Evolutionary conservation across 2,329 filamentous ascomycete genomes (phyloP).

Genomic region (Fusarium sp.): DNA sequence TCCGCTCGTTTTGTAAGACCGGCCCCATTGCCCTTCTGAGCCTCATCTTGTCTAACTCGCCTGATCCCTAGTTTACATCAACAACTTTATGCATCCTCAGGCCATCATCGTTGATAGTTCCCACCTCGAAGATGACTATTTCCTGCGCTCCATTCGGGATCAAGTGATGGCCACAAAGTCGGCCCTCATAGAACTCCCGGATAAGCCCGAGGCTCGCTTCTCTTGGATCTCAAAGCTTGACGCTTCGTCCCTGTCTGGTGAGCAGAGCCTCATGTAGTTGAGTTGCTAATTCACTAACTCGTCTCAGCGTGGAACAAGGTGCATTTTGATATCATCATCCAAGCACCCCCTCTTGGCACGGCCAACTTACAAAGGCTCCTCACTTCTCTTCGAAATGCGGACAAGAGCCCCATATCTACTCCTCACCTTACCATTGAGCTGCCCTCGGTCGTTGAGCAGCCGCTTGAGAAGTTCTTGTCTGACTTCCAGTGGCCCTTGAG

Average conservation of each 20-base stretch:
- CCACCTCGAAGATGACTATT: constrained; percentile 74
- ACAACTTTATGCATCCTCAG: constrained; percentile 81
- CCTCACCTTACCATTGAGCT: constrained; percentile 89
- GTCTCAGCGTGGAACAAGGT: constrained; percentile 79
- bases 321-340: constrained; percentile 84
- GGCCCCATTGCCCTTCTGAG: constrained; percentile 5
- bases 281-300: constrained; percentile 27
- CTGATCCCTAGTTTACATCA: constrained; percentile 68
- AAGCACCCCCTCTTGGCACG: constrained; percentile 76
- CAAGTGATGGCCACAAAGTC: constrained; percentile 64
- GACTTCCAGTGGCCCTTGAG: constrained; percentile 75
- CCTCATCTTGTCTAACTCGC: constrained; percentile 15
- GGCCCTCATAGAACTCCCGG: constrained; percentile 82
- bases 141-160: constrained; percentile 69
- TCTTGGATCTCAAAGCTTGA: constrained; percentile 86
- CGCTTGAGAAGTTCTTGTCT: constrained; percentile 72
- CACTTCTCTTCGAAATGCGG: constrained; percentile 78
- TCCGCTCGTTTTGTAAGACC: constrained; percentile 70
- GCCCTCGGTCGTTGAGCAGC: constrained; percentile 74
- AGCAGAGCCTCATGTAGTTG: constrained; percentile 19
- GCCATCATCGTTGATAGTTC: constrained; percentile 79
- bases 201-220: constrained; percentile 70
- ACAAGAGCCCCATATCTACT: constrained; percentile 76
- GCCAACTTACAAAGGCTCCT: constrained; percentile 83
- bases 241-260: constrained; percentile 75